Evolutionary conservation across 352 stramenopile species (phyloP), one percentile per base, ranked within the genome.

Genomic region (Globisporangium perplexum): DNA sequence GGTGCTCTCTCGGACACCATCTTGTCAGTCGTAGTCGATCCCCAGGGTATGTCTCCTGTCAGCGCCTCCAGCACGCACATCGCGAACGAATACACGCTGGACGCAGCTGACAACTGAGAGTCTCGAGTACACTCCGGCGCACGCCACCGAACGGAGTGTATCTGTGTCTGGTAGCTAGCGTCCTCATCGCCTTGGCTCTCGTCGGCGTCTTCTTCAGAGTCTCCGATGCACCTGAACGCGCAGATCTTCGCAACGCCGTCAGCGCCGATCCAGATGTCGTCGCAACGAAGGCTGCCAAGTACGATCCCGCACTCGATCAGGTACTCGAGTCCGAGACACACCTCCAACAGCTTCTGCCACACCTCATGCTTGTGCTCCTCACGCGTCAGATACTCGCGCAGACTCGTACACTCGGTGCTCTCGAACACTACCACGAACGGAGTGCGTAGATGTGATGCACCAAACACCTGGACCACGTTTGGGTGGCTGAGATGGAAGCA

Each of bases 401-500:
- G 28, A 5, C 31, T 38, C 26, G 26, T 55, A 3, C 28, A 45
- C 14, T 18, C 39, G 10, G 3, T 6, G 11, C n/a, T 41, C 28
- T 41, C 50, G 38, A 22, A 50, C 18, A 38, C 36, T 22, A 26
- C 10, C 3, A 50, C 17, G 36, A 53, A 55, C 4, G 26, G 35
- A 11, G 23, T 15, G 1, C 36, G 41, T 5, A 68, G 52, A 20
- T 68, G 52, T 7, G 51, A 65, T 5, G 53, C 62, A 7, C 62
- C 62, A 39, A 57, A 63, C 2, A 69, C 35, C 12, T 56, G 48
- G 10, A 53, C 36, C 26, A 69, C 46, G 20, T 70, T 57, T 5
- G 63, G 63, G 46, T 64, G 59, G 1, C 51, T 59, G 23, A 69
- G 26, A 65, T 81, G 42, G 94, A 74, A 36, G 24, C 50, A 55